Conservation (phyloP, 331 rosid species). For the Dryas integrifolia region DNA sequence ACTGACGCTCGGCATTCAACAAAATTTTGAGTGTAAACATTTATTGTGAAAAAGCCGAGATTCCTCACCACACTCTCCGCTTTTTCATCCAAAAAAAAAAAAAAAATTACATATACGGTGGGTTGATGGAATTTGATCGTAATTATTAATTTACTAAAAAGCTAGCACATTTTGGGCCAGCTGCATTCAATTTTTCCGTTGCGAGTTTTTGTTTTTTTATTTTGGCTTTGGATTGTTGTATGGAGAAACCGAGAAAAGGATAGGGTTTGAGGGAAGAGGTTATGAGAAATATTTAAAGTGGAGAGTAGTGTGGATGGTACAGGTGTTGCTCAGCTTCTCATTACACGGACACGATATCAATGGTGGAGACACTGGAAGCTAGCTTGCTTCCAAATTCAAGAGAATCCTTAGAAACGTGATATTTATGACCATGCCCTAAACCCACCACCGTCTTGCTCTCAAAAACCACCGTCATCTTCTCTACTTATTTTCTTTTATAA, state of each 20-base stretch:
- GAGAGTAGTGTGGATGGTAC: neutral
- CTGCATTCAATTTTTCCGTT: neutral
- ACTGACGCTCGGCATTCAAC: slow-evolving; percentile 24
- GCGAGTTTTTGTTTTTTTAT: neutral
- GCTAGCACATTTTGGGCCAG: too few relatives aligned
- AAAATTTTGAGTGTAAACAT: neutral
- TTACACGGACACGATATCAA: neutral
- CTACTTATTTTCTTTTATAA: too few relatives aligned
- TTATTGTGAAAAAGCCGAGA: neutral
- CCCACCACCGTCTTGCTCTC: too few relatives aligned
- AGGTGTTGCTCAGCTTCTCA: neutral
- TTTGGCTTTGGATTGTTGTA: neutral
- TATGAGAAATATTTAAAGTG: neutral
- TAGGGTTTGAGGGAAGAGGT: neutral
- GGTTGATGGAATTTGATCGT: too few relatives aligned
- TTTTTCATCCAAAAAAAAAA: too few relatives aligned
- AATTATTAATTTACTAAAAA: too few relatives aligned
- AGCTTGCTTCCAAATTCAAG: slow-evolving; percentile 4
- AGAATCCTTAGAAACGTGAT: neutral
- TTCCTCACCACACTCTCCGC: neutral
- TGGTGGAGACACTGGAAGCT: neutral
- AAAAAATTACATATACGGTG: too few relatives aligned
- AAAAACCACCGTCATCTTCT: too few relatives aligned
- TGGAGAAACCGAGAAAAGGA: neutral
- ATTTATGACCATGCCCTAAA: neutral